phyloP scores from a whole-genome alignment of 352 stramenopile species.

The Globisporangium cederbergense region DNA sequence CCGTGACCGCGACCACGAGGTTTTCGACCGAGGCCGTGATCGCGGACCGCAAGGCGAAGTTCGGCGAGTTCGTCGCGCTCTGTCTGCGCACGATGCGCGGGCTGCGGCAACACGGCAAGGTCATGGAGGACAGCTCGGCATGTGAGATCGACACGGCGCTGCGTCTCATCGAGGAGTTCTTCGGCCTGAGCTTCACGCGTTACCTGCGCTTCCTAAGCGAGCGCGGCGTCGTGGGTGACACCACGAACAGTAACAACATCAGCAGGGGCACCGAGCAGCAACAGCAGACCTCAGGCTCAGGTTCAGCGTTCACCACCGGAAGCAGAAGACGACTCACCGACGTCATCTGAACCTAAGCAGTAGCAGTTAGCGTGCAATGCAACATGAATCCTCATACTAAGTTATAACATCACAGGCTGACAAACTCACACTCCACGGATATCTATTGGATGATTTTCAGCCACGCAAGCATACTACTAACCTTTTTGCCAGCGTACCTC shows the following conservation, averaged over 20 bases:
- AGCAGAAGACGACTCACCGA: conserved; percentile 1
- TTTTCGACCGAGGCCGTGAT: conserved; percentile 22
- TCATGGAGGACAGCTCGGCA: conserved; percentile 39
- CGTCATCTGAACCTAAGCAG: background rate
- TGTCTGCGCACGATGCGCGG: conserved; percentile 54
- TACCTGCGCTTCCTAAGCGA: conserved; percentile 68
- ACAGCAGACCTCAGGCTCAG: background rate
- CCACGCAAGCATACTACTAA: conserved; percentile 1
- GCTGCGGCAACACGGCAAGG: conserved; percentile 56
- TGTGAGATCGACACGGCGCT: conserved; percentile 60
- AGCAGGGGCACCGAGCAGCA: conserved; percentile 7
- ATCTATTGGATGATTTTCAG: conserved; percentile 3
- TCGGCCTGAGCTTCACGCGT: conserved; percentile 60
- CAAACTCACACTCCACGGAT: background rate
- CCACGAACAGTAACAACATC: conserved; percentile 14
- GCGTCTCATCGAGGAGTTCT: conserved; percentile 65
- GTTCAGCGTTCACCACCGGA: background rate
- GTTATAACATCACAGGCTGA: background rate
- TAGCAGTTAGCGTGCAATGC: background rate
- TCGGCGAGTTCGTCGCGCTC: conserved; percentile 51
- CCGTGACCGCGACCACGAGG: too few relatives aligned
- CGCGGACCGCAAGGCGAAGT: conserved; percentile 42
- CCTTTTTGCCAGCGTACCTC: background rate
- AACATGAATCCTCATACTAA: background rate
- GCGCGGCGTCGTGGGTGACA: conserved; percentile 43